phyloP scores from a whole-genome alignment of 139 green algal species.

The Tetraselmis chui region DNA sequence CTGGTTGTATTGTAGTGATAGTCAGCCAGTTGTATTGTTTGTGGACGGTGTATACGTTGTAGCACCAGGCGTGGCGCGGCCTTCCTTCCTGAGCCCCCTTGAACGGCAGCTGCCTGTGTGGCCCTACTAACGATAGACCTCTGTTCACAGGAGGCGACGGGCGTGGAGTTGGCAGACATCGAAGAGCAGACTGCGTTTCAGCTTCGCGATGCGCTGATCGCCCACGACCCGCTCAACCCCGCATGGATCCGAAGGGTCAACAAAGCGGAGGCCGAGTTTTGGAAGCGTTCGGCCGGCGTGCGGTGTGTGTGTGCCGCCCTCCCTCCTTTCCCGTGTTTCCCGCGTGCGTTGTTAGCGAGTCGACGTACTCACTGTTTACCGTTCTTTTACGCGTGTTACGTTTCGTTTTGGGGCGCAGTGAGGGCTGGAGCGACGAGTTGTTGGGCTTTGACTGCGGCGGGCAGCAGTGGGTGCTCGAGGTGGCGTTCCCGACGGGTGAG shows the following conservation, averaged over 20 bases:
- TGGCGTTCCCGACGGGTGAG: slow-evolving; percentile 57
- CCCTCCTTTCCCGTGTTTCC: too few relatives aligned
- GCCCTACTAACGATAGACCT: too few relatives aligned
- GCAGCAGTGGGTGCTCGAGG: slow-evolving; percentile 96
- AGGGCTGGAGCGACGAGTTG: slow-evolving; percentile 84
- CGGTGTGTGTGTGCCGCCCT: too few relatives aligned
- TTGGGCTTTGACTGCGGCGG: slow-evolving; percentile 98
- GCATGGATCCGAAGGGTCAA: slow-evolving; percentile 77
- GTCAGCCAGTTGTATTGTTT: too few relatives aligned
- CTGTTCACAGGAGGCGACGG: neutral
- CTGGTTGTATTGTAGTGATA: too few relatives aligned
- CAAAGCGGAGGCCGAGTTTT: slow-evolving; percentile 81
- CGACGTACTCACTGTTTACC: too few relatives aligned
- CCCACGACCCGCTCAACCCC: slow-evolving; percentile 52
- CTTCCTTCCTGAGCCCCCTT: too few relatives aligned
- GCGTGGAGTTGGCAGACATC: neutral
- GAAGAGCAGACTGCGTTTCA: slow-evolving; percentile 43
- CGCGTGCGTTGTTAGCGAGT: too few relatives aligned
- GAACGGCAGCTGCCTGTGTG: too few relatives aligned
- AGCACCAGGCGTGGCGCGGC: too few relatives aligned
- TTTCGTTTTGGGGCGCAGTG: slow-evolving; percentile 24
- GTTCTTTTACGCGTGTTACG: too few relatives aligned
- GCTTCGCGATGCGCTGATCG: slow-evolving; percentile 79
- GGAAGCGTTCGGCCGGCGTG: slow-evolving; percentile 38
- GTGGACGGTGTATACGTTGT: too few relatives aligned